Percentiles rank a stretch among this genome's conserved stretches.
Evolutionary conservation across 2,329 filamentous ascomycete species (phyloP).

Genomic region (Botrytis fabae): DNA sequence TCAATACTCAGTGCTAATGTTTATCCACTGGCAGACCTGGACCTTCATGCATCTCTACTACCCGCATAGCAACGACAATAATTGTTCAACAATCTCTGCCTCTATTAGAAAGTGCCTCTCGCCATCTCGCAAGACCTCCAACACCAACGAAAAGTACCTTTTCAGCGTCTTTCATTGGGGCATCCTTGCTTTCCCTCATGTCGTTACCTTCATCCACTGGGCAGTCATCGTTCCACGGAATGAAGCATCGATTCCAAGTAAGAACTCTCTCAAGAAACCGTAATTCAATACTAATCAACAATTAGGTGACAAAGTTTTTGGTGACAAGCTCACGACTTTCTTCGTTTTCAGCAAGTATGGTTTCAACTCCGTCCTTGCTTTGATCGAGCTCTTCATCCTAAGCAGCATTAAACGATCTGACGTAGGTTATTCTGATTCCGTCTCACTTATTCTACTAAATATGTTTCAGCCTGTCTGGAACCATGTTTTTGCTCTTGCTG

Average conservation of each 20-base stretch:
- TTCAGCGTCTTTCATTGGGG: conserved; percentile 42
- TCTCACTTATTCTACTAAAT: conserved; percentile 24
- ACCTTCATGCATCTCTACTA: conserved; percentile 41
- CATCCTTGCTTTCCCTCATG: conserved; percentile 37
- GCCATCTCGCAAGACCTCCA: conserved; percentile 32
- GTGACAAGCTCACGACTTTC: conserved; percentile 33
- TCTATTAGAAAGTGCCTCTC: conserved; percentile 33
- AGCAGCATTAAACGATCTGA: conserved; percentile 39
- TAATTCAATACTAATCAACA: conserved; percentile 22
- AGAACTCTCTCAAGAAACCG: not conserved
- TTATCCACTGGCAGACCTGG: conserved; percentile 35
- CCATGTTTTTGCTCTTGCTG: conserved; percentile 33
- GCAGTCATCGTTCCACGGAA: conserved; percentile 36
- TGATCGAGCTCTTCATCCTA: conserved; percentile 40
- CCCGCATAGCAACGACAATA: conserved; percentile 34
- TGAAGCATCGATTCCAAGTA: conserved; percentile 32
- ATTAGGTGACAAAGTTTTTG: conserved; percentile 32
- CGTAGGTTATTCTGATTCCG: conserved; percentile 31
- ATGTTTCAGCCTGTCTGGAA: conserved; percentile 31
- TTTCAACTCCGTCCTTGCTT: conserved; percentile 37
- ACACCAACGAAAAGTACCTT: conserved; percentile 33
- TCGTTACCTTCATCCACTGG: conserved; percentile 40
- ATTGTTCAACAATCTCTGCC: conserved; percentile 24
- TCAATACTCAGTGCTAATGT: not conserved
- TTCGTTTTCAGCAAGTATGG: conserved; percentile 35